Evolutionary conservation across 176 grass and related monocot genomes (phyloP), one percentile per base, ranked within the genome.

Genomic region (Themeda triandra): DNA sequence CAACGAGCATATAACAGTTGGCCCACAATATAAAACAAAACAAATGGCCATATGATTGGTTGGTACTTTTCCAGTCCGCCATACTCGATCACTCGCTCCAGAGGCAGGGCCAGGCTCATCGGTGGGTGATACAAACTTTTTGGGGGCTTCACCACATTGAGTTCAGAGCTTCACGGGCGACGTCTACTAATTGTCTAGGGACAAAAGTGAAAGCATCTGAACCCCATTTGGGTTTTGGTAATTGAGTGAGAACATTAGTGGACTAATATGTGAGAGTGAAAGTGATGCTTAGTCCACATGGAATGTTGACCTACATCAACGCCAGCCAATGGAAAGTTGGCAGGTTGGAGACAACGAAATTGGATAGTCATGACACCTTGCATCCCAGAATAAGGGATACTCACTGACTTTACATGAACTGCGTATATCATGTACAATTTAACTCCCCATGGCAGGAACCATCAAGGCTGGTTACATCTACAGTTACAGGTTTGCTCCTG

Each of bases 401-500:
- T 44, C 14, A 33, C 21, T 66, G 62, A 66, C 79, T 84, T 84
- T 72, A 75, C 51, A 76, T 40, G 36, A 63, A 62, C 11, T 31
- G 8, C 28, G 29, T 78, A 42, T 65, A 81, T 54, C 79, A 56
- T 59, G 40, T 81, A 75, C 29, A 63, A 69, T 51, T 89, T 69
- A 68, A 69, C 77, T 85, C 76, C 30, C 75, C 76, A 80, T 81
- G 21, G 33, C 78, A 82, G 82, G 66, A 90, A 86, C 73, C 54
- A 25, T 40, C 70, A 65, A 36, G 44, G 53, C 77, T 82, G 59
- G 8, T 78, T 54, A 78, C 73, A 78, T 72, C 25, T 53, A 82
- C 72, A 33, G 32, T 81, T 71, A 86, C 83, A 86, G 69, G 82
- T 33, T 90, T 86, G 64, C 78, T 90, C 54, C 64, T 73, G 53